phyloP scores from a whole-genome alignment of 2,329 filamentous ascomycete genomes.

The Nothophaeocryptopus gaeumannii region DNA sequence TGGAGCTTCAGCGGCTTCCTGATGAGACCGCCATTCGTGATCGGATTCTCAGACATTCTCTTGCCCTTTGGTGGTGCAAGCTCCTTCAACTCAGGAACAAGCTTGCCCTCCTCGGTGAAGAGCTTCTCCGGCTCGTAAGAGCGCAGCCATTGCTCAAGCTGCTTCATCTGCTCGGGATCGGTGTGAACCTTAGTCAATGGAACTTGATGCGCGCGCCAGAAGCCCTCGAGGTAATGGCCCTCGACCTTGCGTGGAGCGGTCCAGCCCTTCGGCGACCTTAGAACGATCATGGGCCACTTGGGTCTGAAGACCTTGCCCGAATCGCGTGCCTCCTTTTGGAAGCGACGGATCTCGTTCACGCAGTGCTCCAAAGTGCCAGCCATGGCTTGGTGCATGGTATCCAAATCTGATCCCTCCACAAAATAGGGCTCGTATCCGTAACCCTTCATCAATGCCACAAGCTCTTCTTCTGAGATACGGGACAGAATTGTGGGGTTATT shows the following conservation, averaged over 20 bases:
- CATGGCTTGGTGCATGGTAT: constrained; percentile 80
- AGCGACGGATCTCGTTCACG: constrained; percentile 64
- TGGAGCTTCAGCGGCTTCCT: constrained; percentile 66
- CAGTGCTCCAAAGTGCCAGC: constrained; percentile 71
- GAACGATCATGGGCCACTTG: constrained; percentile 74
- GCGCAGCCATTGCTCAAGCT: constrained; percentile 74
- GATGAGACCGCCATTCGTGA: constrained; percentile 68
- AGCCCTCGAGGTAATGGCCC: constrained; percentile 69
- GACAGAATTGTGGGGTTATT: constrained; percentile 74
- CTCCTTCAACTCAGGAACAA: constrained; percentile 61
- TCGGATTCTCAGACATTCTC: constrained; percentile 75
- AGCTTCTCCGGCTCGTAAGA: constrained; percentile 71
- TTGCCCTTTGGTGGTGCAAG: constrained; percentile 63
- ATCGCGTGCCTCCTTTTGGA: constrained; percentile 69
- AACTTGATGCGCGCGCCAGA: constrained; percentile 75
- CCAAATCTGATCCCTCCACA: constrained; percentile 70
- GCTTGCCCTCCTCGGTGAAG: constrained; percentile 62
- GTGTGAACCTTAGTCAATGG: constrained; percentile 68
- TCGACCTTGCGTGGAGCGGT: constrained; percentile 70
- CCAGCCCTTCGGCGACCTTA: constrained; percentile 78
- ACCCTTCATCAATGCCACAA: constrained; percentile 66
- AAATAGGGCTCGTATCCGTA: constrained; percentile 80
- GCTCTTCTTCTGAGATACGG: constrained; percentile 70
- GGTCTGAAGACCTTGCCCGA: constrained; percentile 68
- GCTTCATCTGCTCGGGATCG: constrained; percentile 62